Percentiles rank a stretch among this genome's conserved stretches.
Evolutionary conservation across 2,329 filamentous ascomycete species (phyloP).

Genomic region (Neobulgaria alba): DNA sequence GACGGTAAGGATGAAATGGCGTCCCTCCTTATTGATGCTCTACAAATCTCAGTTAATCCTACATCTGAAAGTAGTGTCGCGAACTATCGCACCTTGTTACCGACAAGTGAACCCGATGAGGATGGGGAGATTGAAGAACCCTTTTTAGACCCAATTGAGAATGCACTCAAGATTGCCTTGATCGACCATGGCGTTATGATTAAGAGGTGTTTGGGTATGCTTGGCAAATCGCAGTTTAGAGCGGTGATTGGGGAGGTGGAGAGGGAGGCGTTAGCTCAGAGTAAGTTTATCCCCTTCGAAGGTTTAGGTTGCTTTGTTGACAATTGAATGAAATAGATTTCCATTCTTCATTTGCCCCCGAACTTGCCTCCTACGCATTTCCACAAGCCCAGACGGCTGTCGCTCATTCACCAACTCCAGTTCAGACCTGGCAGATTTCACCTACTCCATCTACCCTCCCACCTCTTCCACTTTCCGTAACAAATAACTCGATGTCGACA

Average conservation of each 20-base stretch:
- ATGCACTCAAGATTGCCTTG: slow-evolving; percentile 73
- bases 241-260: slow-evolving; percentile 39
- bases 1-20: slow-evolving; percentile 66
- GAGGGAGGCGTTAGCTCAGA: slow-evolving; percentile 52
- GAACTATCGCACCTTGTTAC: slow-evolving; percentile 67
- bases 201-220: slow-evolving; percentile 68
- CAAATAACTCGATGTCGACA: slow-evolving; percentile 2
- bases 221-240: slow-evolving; percentile 41
- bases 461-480: slow-evolving; percentile 2
- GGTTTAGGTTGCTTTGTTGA: slow-evolving; percentile 15
- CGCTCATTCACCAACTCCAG: slow-evolving; percentile 32
- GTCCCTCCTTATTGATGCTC: slow-evolving; percentile 62
- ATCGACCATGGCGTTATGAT: slow-evolving; percentile 85
- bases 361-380: slow-evolving; percentile 55
- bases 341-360: slow-evolving; percentile 53
- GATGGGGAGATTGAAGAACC: slow-evolving; percentile 36
- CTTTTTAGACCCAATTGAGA: slow-evolving; percentile 53
- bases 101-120: slow-evolving; percentile 32
- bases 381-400: slow-evolving; percentile 30
- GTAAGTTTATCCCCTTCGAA: slow-evolving; percentile 40
- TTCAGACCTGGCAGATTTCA: slow-evolving; percentile 29
- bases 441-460: slow-evolving; percentile 9
- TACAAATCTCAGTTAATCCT: slow-evolving; percentile 69
- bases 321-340: slow-evolving; percentile 39
- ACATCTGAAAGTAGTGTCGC: slow-evolving; percentile 68